These are phyloP conservation scores for Apiospora hydei DNA, from an alignment of 2,329 filamentous ascomycete species.

Conservation along the genomic window DNA sequence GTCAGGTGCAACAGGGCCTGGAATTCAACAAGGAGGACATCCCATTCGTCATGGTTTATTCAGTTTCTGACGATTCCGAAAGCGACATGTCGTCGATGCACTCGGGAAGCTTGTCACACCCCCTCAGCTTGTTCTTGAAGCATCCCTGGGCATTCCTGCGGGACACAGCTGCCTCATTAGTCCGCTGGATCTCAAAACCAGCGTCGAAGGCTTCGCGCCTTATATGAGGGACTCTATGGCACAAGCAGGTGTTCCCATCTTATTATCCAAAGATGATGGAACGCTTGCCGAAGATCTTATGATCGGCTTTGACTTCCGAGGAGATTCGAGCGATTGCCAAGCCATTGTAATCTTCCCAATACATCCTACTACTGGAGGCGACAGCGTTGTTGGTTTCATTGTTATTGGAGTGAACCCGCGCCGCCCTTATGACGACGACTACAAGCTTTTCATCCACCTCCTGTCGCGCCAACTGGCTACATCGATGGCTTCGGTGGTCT, in stretches of 20 bases:
- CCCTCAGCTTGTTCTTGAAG: constrained; percentile 75
- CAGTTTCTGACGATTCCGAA: constrained; percentile 72
- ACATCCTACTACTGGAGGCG: constrained; percentile 74
- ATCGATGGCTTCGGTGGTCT: constrained; percentile 79
- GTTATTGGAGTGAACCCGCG: constrained; percentile 81
- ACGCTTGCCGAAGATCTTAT: constrained; percentile 71
- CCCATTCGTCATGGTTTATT: constrained; percentile 80
- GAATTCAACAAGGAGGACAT: constrained; percentile 79
- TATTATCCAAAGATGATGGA: constrained; percentile 71
- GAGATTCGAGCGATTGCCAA: constrained; percentile 73
- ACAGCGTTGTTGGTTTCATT: constrained; percentile 78
- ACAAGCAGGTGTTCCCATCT: constrained; percentile 68
- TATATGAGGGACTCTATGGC: constrained; percentile 79
- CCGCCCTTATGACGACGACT: constrained; percentile 81
- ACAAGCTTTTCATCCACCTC: constrained; percentile 78
- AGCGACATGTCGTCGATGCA: constrained; percentile 77
- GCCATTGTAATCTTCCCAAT: constrained; percentile 81
- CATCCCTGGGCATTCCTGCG: constrained; percentile 71
- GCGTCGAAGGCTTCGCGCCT: constrained; percentile 76
- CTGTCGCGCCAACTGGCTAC: constrained; percentile 79
- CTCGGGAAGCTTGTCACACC: constrained; percentile 68
- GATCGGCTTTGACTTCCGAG: constrained; percentile 72
- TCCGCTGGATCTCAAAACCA: constrained; percentile 72
- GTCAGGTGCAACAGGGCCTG: constrained; percentile 71
- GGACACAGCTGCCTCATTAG: constrained; percentile 68